These are phyloP conservation scores for Tuber aestivum DNA, from an alignment of 495 filamentous ascomycete species.

Conservation along the genomic window DNA sequence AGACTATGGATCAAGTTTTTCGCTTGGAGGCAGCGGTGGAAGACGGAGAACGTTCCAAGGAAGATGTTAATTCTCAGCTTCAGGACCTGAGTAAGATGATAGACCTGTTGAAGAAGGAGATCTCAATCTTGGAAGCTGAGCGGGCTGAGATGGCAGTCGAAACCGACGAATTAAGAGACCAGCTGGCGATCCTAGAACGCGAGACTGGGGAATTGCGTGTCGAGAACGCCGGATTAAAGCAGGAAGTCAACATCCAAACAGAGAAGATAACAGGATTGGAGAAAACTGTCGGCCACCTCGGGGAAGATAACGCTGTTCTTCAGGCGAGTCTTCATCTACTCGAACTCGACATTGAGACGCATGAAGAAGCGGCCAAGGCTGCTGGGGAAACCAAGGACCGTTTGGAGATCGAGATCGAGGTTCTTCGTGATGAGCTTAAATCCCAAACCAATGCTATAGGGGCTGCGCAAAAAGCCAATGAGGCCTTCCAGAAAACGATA, in stretches of 20 bases:
- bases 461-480: constrained; percentile 14
- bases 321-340: constrained; percentile 16
- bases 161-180: constrained; percentile 20
- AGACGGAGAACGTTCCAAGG: constrained; percentile 15
- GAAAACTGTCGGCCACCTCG: constrained; percentile 11
- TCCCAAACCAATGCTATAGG: constrained; percentile 16
- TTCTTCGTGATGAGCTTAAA: constrained; percentile 22
- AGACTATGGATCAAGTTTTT: constrained; percentile 13
- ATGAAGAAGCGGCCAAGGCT: constrained; percentile 14
- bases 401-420: constrained; percentile 20
- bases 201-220: constrained; percentile 23
- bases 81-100: constrained; percentile 12
- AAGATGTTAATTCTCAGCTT: constrained; percentile 14
- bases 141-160: constrained; percentile 25
- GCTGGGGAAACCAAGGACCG: constrained; percentile 15
- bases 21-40: constrained; percentile 23
- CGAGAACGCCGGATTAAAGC: constrained; percentile 19
- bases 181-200: constrained; percentile 13
- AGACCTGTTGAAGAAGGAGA: constrained; percentile 6
- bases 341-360: constrained; percentile 15
- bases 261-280: constrained; percentile 16
- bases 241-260: constrained; percentile 13
- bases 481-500: constrained; percentile 24
- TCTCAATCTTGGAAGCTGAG: constrained; percentile 15
- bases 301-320: constrained; percentile 26